Conservation (phyloP, 139 green algal species). For the Marvania coccoides region DNA sequence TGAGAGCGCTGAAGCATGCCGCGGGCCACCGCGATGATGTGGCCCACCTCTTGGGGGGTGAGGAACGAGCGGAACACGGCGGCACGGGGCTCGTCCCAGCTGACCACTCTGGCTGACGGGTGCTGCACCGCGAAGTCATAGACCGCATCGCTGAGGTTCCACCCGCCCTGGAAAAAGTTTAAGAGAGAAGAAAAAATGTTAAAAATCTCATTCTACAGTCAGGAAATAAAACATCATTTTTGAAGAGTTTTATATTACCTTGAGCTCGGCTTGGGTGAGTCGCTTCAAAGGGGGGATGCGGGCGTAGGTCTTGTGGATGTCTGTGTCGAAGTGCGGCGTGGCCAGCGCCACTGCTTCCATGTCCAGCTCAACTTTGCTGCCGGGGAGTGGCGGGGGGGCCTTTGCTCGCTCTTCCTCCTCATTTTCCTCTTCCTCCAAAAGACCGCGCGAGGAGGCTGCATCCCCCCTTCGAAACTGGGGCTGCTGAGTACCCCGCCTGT, state of each 20-base stretch:
- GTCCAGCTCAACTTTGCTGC: background rate
- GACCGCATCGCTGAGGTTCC: constrained; percentile 13
- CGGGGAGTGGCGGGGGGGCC: background rate
- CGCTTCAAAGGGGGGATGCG: background rate
- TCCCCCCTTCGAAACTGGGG: too few species aligned
- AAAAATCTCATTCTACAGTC: background rate
- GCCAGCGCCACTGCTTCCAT: background rate
- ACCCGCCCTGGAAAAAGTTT: constrained; percentile 4
- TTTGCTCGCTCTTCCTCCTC: background rate
- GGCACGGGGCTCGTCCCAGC: constrained; percentile 14
- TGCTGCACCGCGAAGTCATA: constrained; percentile 21
- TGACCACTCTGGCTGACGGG: constrained; percentile 13
- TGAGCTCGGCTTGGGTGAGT: background rate
- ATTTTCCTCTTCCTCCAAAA: background rate
- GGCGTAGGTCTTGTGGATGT: background rate
- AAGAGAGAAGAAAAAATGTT: background rate
- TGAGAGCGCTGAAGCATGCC: constrained; percentile 20
- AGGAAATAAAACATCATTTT: background rate
- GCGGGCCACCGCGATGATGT: constrained; percentile 17
- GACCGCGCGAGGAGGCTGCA: background rate
- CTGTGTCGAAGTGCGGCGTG: background rate
- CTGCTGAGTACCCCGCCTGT: too few species aligned
- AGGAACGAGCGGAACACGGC: constrained; percentile 26
- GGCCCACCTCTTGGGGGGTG: constrained; percentile 15
- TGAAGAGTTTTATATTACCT: background rate